These are phyloP conservation scores for Solanum arcanum DNA, from an alignment of 257 asterid genomes.

Conservation along the genomic window DNA sequence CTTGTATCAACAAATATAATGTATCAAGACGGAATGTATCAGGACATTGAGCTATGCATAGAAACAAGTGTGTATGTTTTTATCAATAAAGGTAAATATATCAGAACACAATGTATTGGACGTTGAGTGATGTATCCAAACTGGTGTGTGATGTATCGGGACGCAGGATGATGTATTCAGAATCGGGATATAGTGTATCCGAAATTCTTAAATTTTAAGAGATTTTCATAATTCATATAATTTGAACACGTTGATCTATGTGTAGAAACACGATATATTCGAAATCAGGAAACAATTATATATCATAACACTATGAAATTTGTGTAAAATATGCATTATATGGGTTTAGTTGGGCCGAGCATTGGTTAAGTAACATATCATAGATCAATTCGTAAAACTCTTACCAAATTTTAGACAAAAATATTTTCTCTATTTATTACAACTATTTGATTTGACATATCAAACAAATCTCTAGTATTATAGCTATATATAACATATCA, in stretches of 20 bases:
- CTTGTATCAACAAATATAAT: too few relatives aligned
- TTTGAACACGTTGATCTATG: too few relatives aligned
- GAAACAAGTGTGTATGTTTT: too few relatives aligned
- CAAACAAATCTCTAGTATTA: background rate
- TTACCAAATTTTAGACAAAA: background rate
- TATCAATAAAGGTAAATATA: too few relatives aligned
- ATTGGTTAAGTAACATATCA: background rate
- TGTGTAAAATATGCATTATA: background rate
- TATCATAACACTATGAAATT: too few relatives aligned
- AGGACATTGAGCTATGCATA: too few relatives aligned
- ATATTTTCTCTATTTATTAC: background rate
- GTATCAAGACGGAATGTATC: too few relatives aligned
- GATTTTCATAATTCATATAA: too few relatives aligned
- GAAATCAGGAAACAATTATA: too few relatives aligned
- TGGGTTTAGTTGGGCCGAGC: background rate
- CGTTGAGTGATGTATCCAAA: background rate
- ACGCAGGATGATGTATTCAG: background rate
- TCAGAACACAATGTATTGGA: too few relatives aligned
- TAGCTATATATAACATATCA: background rate
- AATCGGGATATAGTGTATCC: accelerated
- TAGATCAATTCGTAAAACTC: background rate
- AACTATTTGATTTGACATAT: background rate
- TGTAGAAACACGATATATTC: too few relatives aligned
- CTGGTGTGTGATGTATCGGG: accelerated
- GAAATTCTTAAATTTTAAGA: too few relatives aligned